Conservation (phyloP, 1,284 basidiomycete genomes). For the Chiua sp. region DNA sequence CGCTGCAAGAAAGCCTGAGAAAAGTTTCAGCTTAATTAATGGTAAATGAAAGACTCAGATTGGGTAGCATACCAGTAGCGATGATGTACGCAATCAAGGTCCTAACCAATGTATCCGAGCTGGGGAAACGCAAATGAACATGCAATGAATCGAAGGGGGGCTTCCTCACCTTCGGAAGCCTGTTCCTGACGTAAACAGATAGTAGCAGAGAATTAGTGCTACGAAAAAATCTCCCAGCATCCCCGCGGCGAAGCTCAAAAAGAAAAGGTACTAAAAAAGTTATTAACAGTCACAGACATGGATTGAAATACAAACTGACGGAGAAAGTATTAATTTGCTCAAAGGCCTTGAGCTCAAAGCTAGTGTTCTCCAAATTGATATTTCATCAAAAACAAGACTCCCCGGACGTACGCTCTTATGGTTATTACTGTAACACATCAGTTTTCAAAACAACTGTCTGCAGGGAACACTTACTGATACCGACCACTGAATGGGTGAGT, state of each 20-base stretch:
- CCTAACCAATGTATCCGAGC: conserved; percentile 50
- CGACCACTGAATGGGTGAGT: conserved; percentile 37
- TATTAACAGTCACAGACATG: conserved; percentile 1
- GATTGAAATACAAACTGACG: conserved; percentile 31
- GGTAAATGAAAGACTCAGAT: background rate
- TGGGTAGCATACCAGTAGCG: conserved; percentile 45
- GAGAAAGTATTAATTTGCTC: conserved; percentile 40
- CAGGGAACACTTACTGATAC: conserved; percentile 40
- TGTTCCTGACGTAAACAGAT: conserved; percentile 46
- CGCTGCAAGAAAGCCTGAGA: conserved; percentile 18
- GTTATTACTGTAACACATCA: conserved; percentile 44
- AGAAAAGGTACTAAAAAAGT: conserved; percentile 42
- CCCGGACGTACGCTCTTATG: conserved; percentile 43
- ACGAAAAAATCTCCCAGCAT: conserved; percentile 50
- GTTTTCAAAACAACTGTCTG: background rate
- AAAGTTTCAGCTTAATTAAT: background rate
- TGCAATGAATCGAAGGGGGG: conserved; percentile 1
- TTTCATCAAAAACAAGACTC: background rate
- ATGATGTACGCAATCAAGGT: conserved; percentile 50
- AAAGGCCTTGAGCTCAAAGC: conserved; percentile 41
- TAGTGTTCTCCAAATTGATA: conserved; percentile 17
- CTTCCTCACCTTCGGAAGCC: conserved; percentile 44
- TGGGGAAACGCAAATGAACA: conserved; percentile 19
- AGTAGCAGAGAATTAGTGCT: conserved; percentile 46
- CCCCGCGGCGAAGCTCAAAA: conserved; percentile 47